Conservation (phyloP, 176 grass and related monocot species). For the Poa pratensis region DNA sequence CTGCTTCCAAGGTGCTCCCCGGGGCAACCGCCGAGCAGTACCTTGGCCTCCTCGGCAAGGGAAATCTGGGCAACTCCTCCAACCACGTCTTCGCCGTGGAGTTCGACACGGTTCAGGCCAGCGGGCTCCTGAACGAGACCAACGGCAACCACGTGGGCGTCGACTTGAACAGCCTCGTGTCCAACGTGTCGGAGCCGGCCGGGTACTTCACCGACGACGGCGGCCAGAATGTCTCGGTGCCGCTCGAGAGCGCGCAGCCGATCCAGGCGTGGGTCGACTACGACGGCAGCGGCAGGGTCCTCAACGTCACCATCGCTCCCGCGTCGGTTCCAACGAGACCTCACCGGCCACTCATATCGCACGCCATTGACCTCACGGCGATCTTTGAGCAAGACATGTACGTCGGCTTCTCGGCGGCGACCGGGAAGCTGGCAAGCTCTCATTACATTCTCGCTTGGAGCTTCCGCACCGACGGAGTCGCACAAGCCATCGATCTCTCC, state of each 20-base stretch:
- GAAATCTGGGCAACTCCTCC: conserved; percentile 50
- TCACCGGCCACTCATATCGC: conserved; percentile 59
- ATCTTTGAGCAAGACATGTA: conserved; percentile 58
- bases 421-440: conserved; percentile 78
- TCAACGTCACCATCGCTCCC: conserved; percentile 58
- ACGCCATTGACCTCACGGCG: conserved; percentile 49
- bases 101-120: conserved; percentile 71
- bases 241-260: conserved; percentile 38
- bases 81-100: conserved; percentile 88
- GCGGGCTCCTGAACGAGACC: conserved; percentile 79
- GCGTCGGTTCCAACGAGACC: not conserved
- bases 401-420: conserved; percentile 82
- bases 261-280: conserved; percentile 83
- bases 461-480: conserved; percentile 53
- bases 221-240: conserved; percentile 46
- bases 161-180: conserved; percentile 64
- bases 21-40: conserved; percentile 71
- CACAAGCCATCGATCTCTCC: conserved; percentile 45
- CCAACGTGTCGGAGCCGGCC: conserved; percentile 45
- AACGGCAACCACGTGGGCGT: conserved; percentile 89
- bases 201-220: conserved; percentile 44
- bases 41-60: conserved; percentile 55
- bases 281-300: conserved; percentile 45
- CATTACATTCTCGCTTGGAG: conserved; percentile 85
- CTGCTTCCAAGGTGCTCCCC: conserved; percentile 51